Evolutionary conservation across 495 filamentous ascomycete species (phyloP), one percentile per base, ranked within the genome.

Genomic region (Aspergillus diversus): DNA sequence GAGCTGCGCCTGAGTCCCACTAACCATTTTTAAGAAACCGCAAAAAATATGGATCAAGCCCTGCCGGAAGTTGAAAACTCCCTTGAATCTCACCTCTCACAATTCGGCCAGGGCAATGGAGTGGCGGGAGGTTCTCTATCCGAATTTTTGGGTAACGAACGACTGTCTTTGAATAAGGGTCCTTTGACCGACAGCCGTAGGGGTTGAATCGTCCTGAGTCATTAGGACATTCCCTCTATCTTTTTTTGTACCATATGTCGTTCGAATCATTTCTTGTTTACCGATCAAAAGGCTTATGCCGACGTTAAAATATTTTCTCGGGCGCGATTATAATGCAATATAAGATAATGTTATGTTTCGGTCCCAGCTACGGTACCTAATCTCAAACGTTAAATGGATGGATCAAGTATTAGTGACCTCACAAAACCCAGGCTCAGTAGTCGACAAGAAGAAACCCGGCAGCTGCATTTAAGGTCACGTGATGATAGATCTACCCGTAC

Each of bases 1-100:
- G 5, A 50, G 11, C 21, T 31, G 5, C 17, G 2, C 21, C 21
- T 50, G 47, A 1, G 47, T 8, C 16, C 34, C 27, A 17, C 60
- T 63, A 56, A 63, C 31, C 7, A 35, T 21, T n/a, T 69, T 43
- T 46, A 63, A 94, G 91, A 84, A 63, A 84, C 88, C 51, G 84
- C 79, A 35, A 86, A 89, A 74, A 75, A 79, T 17, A 87, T 92
- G 86, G 89, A 92, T 64, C 76, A 79, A 31, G 76, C 80, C 48
- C 66, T 85, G 50, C 71, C 83, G 57, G 83, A 87, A 49, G 73
- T 90, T 57, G 81, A 87, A 68, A 78, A 86, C 63, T 76, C 83
- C 27, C 73, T 92, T 49, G 81, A 87, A 48, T 75, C 84, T 33
- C 86, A 87, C 67, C 87, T 90, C 77, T 75, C 81, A 7, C 84